Percentiles rank a stretch among this genome's conserved stretches.
phyloP scores from a whole-genome alignment of 2,329 filamentous ascomycete genomes.

The Colletotrichum sp. region DNA sequence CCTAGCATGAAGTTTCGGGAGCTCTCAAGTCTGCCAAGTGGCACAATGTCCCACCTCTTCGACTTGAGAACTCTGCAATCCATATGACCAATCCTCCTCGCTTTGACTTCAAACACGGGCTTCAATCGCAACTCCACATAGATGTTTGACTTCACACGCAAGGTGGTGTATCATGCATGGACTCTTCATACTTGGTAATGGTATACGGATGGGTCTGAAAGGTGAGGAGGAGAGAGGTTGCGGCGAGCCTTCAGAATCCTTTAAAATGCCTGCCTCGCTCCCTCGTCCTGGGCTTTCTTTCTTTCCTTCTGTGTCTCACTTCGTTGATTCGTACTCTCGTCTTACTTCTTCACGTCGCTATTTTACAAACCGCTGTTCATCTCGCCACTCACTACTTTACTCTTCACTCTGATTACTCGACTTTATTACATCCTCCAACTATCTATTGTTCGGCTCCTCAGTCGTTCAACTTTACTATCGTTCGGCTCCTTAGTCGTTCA shows the following conservation, averaged over 20 bases:
- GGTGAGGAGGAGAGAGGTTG: not conserved
- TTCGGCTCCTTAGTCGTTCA: too few species aligned
- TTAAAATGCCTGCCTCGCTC: not conserved
- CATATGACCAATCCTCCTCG: too few species aligned
- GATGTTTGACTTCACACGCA: not conserved
- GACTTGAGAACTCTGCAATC: not conserved
- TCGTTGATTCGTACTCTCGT: not conserved
- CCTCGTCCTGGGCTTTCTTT: not conserved
- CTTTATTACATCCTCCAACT: not conserved
- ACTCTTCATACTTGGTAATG: not conserved
- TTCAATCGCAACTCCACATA: too few species aligned
- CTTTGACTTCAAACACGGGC: too few species aligned
- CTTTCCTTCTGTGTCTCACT: not conserved
- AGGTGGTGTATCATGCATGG: not conserved
- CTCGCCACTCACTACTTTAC: not conserved
- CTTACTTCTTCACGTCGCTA: not conserved
- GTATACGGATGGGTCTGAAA: not conserved
- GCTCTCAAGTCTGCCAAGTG: not conserved
- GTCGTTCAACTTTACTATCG: too few species aligned
- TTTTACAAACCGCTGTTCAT: not conserved
- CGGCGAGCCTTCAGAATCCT: not conserved
- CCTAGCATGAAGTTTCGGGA: not conserved
- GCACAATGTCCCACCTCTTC: not conserved
- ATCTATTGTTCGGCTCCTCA: not conserved
- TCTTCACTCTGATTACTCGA: not conserved